Conservation (phyloP, 1,284 basidiomycete genomes). For the Anthracocystis panici-leucophaei region DNA sequence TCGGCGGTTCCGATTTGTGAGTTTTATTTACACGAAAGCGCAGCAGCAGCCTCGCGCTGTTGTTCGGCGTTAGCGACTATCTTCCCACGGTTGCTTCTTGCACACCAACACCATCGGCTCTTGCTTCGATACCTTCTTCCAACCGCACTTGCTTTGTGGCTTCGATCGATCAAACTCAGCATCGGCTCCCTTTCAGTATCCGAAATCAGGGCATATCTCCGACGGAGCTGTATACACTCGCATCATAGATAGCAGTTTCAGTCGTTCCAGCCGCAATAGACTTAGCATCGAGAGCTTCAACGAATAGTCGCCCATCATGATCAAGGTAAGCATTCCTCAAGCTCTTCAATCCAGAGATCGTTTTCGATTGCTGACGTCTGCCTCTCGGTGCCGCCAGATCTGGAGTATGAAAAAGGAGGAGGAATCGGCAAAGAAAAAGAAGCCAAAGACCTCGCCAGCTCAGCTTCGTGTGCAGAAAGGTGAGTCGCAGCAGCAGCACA, state of each 20-base stretch:
- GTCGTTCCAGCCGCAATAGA: not conserved
- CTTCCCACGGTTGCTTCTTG: not conserved
- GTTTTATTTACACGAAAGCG: conserved; percentile 11
- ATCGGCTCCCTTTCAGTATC: not conserved
- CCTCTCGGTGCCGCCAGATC: conserved; percentile 31
- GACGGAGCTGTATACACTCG: not conserved
- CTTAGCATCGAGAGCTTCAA: not conserved
- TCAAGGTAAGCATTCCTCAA: conserved; percentile 23
- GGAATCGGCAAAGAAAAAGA: conserved; percentile 63
- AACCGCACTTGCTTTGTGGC: no score
- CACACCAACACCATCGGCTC: no score
- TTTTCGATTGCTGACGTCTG: not conserved
- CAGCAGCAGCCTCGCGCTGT: not conserved
- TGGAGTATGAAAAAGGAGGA: conserved; percentile 69
- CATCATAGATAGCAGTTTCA: not conserved
- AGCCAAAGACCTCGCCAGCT: conserved; percentile 88
- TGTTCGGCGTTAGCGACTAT: not conserved
- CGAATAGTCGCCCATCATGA: conserved; percentile 24
- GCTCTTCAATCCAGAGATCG: not conserved
- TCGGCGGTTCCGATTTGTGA: conserved; percentile 38
- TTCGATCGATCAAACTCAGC: not conserved
- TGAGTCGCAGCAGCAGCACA: conserved; percentile 69
- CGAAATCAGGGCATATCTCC: no score
- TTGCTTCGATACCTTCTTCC: no score
- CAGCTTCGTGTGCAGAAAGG: conserved; percentile 99